Percentiles rank a stretch among this genome's conserved stretches.
Evolutionary conservation across 306 rosid species (phyloP).

Genomic region (Cajanus cajan): DNA sequence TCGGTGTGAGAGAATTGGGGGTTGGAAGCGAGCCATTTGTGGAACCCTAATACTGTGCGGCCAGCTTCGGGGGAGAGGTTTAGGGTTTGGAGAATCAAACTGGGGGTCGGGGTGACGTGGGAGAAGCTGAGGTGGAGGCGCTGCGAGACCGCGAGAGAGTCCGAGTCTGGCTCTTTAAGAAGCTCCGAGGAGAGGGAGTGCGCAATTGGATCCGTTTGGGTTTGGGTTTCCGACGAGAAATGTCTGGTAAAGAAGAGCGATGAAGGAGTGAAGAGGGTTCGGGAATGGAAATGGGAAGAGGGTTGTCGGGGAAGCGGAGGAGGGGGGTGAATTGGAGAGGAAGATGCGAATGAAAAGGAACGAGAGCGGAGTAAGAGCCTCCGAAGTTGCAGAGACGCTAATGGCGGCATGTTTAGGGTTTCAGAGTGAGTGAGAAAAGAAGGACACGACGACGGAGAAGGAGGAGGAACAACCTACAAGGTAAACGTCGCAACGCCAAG

Average conservation of each 20-base stretch:
- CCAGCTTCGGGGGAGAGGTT: conserved; percentile 64
- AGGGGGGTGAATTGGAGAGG: neutral
- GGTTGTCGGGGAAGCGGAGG: conserved; percentile 3
- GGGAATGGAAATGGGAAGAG: conserved; percentile 32
- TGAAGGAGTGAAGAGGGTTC: conserved; percentile 21
- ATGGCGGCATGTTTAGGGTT: conserved; percentile 57
- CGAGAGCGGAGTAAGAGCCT: conserved; percentile 48
- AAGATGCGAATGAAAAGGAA: conserved; percentile 26
- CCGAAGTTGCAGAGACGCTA: conserved; percentile 58
- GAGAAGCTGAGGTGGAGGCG: conserved; percentile 71
- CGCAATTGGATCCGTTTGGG: conserved; percentile 43
- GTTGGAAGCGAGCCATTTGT: conserved; percentile 57
- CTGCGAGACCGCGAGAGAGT: conserved; percentile 50
- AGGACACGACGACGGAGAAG: neutral
- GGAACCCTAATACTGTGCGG: conserved; percentile 57
- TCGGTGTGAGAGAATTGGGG: conserved; percentile 61
- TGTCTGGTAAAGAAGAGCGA: conserved; percentile 29
- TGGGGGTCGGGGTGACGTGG: conserved; percentile 54
- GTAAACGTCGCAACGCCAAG: neutral
- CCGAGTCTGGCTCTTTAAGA: conserved; percentile 46
- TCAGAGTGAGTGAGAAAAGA: neutral
- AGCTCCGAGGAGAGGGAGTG: conserved; percentile 58
- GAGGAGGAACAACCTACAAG: neutral
- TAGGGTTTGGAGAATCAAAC: conserved; percentile 50
- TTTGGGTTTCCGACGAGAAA: conserved; percentile 50